These are phyloP conservation scores for Chalciporus chontae DNA, from an alignment of 768 basidiomycete genomes.

Conservation along the genomic window DNA sequence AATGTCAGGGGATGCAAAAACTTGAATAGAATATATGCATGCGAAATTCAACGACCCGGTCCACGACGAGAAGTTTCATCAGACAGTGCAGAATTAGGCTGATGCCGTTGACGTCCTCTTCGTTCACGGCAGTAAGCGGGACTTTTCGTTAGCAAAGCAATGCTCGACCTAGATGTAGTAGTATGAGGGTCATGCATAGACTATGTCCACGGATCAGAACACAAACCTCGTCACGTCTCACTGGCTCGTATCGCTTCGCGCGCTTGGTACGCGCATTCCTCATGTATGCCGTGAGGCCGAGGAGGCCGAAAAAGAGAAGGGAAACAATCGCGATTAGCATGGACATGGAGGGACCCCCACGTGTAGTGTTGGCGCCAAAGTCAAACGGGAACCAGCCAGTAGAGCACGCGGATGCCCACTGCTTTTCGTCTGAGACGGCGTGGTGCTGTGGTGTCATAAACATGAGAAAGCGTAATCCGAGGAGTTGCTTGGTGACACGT, in stretches of 20 bases:
- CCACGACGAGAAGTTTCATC: not conserved
- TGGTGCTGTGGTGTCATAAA: conserved; percentile 29
- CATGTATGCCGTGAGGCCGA: conserved; percentile 14
- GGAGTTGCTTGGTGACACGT: conserved; percentile 7
- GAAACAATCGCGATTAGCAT: conserved; percentile 3
- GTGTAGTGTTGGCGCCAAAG: not conserved
- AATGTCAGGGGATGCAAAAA: not conserved
- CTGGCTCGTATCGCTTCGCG: conserved; percentile 1
- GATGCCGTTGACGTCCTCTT: not conserved
- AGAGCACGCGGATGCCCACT: conserved; percentile 41
- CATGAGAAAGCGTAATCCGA: not conserved
- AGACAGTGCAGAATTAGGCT: not conserved
- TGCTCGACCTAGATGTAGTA: not conserved
- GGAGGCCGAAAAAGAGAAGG: conserved; percentile 11
- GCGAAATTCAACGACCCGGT: not conserved
- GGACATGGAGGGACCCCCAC: not conserved
- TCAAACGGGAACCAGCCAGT: conserved; percentile 26
- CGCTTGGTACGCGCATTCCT: conserved; percentile 8
- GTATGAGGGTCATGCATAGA: not conserved
- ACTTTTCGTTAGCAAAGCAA: conserved; percentile 22
- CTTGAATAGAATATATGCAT: not conserved
- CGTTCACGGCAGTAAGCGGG: conserved; percentile 22
- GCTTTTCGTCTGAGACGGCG: conserved; percentile 34
- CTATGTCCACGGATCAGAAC: not conserved
- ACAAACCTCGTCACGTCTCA: conserved; percentile 12